These are phyloP conservation scores for Lentithecium fluviatile DNA, from an alignment of 495 filamentous ascomycete genomes.

Conservation along the genomic window DNA sequence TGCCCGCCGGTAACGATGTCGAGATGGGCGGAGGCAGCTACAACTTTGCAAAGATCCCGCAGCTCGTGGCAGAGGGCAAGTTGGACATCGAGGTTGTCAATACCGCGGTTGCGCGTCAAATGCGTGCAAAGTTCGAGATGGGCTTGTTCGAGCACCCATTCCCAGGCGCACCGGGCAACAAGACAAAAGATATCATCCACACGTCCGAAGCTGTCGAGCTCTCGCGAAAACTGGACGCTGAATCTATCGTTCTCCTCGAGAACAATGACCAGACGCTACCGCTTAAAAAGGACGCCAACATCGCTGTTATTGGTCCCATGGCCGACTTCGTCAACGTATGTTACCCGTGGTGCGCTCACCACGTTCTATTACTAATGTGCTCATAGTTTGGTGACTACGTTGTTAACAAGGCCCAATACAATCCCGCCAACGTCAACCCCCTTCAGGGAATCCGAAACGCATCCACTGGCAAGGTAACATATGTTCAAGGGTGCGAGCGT, in stretches of 20 bases:
- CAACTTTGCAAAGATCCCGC: conserved; percentile 64
- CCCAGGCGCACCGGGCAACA: conserved; percentile 50
- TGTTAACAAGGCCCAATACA: conserved; percentile 57
- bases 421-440: conserved; percentile 57
- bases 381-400: conserved; percentile 64
- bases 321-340: conserved; percentile 67
- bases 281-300: conserved; percentile 57
- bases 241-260: conserved; percentile 76
- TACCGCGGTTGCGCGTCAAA: conserved; percentile 61
- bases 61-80: conserved; percentile 58
- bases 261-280: conserved; percentile 68
- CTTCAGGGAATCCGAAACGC: conserved; percentile 62
- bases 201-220: conserved; percentile 64
- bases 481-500: conserved; percentile 68
- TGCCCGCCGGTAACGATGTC: conserved; percentile 67
- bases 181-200: conserved; percentile 58
- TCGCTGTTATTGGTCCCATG: conserved; percentile 76
- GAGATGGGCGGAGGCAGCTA: conserved; percentile 69
- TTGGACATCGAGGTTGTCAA: conserved; percentile 57
- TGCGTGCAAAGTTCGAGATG: conserved; percentile 63
- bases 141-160: conserved; percentile 70
- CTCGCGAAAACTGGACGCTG: conserved; percentile 64
- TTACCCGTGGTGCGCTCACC: conserved; percentile 4
- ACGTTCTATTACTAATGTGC: conserved; percentile 26
- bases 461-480: conserved; percentile 58